Base-by-base conservation (phyloP, 23 red algal species). In the Gracilaria gracilis region DNA sequence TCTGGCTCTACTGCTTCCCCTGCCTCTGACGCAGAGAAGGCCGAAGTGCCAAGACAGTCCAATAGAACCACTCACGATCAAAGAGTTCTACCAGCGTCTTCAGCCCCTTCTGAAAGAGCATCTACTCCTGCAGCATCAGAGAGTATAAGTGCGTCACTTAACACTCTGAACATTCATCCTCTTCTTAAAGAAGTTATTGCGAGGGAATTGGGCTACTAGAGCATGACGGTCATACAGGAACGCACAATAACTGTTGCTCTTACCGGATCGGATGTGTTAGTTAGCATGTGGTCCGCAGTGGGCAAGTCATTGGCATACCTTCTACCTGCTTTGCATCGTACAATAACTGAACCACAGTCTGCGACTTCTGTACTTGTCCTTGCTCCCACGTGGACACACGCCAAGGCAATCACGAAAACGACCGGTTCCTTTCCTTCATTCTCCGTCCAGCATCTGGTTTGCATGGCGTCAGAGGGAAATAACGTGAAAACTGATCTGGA, bases 291-390 rank as follows among this genome's bases (percentile, higher is more conserved):
- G 51, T 95, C 96, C 28, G 92, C 91, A 25, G 84, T 87, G 9
- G 96, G 96, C 9, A 98, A 95, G 81, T 93, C 92, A 44, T 77
- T 93, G 19, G 92, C 96, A n/a, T 98, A 93, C 48, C 70, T 95
- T 8, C 34, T 92, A 2, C 96, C 96, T 3, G 77, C 86, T 25
- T 85, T 98, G 38, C 89, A 98, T 36, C 84, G 81, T 40, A 53
- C 87, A 37, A 57, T 82, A 38, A 74, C 24, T 38, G 53, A 53
- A 20, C 81, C 83, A 24, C 25, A 82, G 47, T 31, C 67, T 42
- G 50, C 81, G 28, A 79, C 61, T 13, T 53, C 57, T 38, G 86
- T 98, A 21, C 92, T 98, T 4, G 83, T 98, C 31, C n/a, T 98
- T 65, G 80, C 92, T 28, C 88, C 96, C 3, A 95, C 92, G 16